Evolutionary conservation across 139 green algal species (phyloP).

Genomic region (Closterium sp.): DNA sequence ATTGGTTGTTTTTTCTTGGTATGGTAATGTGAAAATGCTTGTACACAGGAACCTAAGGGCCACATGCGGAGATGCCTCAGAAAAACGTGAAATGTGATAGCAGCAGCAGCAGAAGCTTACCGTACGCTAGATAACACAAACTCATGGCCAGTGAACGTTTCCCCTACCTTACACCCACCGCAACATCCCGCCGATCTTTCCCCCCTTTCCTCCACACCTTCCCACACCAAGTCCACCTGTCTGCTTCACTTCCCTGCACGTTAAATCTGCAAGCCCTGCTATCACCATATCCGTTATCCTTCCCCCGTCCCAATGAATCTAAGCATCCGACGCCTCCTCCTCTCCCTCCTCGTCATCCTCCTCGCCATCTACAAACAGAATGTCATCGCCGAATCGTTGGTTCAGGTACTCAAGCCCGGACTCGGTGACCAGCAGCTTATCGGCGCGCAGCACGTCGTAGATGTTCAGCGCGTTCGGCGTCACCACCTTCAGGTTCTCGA

Average conservation of each 20-base stretch:
- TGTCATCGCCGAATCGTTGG: constrained; percentile 32
- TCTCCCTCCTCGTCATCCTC: constrained; percentile 17
- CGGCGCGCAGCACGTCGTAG: constrained; percentile 90
- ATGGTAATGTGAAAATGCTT: neutral
- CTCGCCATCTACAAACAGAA: neutral
- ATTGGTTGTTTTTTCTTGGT: neutral
- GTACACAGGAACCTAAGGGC: neutral
- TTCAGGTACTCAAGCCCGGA: constrained; percentile 50
- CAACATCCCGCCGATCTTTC: too few species aligned
- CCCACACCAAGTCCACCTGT: too few species aligned
- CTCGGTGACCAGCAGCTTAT: constrained; percentile 88
- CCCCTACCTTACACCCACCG: neutral
- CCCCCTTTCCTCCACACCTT: too few species aligned
- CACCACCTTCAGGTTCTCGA: constrained; percentile 49
- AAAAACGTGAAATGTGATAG: neutral
- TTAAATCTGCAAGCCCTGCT: neutral
- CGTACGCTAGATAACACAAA: neutral
- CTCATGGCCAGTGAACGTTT: neutral
- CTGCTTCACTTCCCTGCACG: neutral
- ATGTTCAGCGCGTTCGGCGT: constrained; percentile 61
- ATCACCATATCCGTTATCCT: neutral
- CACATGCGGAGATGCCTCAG: too few species aligned
- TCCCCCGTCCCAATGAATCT: neutral
- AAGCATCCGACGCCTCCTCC: constrained; percentile 8
- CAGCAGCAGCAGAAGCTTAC: neutral